Evolutionary conservation across 768 basidiomycete genomes (phyloP).

Genomic region (Auricularia auricula-judae): DNA sequence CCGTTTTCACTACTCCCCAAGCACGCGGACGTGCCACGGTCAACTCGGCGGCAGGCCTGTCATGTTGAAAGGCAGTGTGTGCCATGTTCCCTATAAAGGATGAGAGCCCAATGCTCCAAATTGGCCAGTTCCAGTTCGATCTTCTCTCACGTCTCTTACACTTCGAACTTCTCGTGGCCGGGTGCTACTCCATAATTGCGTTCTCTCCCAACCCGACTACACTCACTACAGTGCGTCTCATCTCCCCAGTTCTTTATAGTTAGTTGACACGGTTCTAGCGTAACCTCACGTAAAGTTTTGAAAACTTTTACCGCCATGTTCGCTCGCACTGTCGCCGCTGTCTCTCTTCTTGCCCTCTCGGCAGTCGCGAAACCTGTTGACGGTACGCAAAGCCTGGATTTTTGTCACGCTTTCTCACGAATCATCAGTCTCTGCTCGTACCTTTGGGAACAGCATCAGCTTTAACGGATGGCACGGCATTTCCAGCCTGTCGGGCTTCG

Average conservation of each 20-base stretch:
- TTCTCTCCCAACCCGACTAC: not conserved
- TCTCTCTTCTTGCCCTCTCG: not conserved
- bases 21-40: not conserved
- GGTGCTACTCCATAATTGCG: not conserved
- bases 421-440: not conserved
- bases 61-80: not conserved
- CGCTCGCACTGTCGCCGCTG: not conserved
- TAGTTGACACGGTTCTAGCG: too few species aligned
- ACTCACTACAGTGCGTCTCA: not conserved
- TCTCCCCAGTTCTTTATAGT: not conserved
- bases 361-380: not conserved
- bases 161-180: not conserved
- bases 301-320: not conserved
- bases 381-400: not conserved
- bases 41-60: not conserved
- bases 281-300: not conserved
- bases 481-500: slow-evolving; percentile 19
- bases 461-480: not conserved
- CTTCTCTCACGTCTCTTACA: not conserved
- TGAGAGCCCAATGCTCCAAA: not conserved
- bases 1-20: not conserved
- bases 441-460: not conserved
- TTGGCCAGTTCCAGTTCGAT: not conserved
- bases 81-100: not conserved
- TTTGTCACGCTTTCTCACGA: not conserved